Base-by-base conservation (phyloP, 352 stramenopile genomes). In the Globisporangium iwayamae region DNA sequence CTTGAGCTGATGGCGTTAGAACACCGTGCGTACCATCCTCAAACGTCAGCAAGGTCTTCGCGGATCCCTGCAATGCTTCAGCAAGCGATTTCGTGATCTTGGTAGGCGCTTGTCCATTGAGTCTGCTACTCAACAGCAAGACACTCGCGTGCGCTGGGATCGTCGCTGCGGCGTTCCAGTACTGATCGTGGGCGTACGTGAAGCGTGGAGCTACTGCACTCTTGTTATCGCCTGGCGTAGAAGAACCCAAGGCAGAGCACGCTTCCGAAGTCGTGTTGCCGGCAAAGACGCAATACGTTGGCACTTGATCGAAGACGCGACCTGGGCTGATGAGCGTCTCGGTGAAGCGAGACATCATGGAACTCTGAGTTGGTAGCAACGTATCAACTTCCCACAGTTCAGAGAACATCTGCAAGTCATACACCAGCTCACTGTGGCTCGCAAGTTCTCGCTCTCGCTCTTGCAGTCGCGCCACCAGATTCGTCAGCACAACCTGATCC, bases 391-490 rank as follows among this genome's bases (percentile, higher is more conserved):
- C 81, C 85, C 85, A 93, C 28, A 91, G 70, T 63, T 93, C 85
- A 7, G 78, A 91, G 52, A 91, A 91, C 28, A 71, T 60, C 60
- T 89, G 84, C 10, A 91, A 52, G 6, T 79, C 81, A 65, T 75
- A 86, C n/a, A 90, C 54, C 16, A 60, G 18, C 14, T 63, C 50
- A 8, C 51, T 36, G 22, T 69, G 39, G 16, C 52, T 32, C 9
- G 13, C 20, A 1, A 55, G 43, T 3, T 38, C 51, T 13, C 6
- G 30, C 20, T 52, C 52, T 3, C 60, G 60, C 6, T 9, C 30
- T 11, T 75, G 72, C 3, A 81, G 63, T 0, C 60, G 52, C 14
- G 68, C 57, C 9, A 80, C 63, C 30, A 91, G 78, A 1, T 55
- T 50, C 10, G 53, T 50, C 13, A 93, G 67, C 10, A 89, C 63